Base-by-base conservation (phyloP, 2,329 filamentous ascomycete genomes). In the Clarireedia hainanense region DNA sequence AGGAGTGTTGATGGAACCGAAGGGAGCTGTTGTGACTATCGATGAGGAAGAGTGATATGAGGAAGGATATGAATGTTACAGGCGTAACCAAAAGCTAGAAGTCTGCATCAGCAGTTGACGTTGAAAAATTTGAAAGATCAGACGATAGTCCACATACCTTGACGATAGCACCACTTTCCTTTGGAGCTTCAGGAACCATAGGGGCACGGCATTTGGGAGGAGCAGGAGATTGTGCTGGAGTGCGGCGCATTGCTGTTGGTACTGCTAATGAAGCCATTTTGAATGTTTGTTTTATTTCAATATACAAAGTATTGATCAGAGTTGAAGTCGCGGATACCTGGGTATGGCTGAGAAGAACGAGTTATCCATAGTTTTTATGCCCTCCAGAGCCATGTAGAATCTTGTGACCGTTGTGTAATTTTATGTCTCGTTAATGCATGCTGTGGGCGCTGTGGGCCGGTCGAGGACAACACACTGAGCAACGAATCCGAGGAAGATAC, bases 21-120 rank as follows among this genome's bases (percentile, higher is more conserved):
- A 61, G 46, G 7, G 49, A 56, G 49, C 62, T 48, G 49, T 67
- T 67, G 4, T 57, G 57, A 1, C 54, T 50, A 48, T 67, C 64
- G 57, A 69, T 60, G 2, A 69, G 59, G 20, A 64, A 63, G 52
- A 69, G 67, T 9, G 67, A 68, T 49, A 69, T 52, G 58, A 69
- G 61, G 59, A 69, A 69, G 42, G 67, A 67, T 48, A 69, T 15
- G 57, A 69, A 69, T 17, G 62, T 63, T 37, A 69, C 50, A 1
- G 68, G 67, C 5, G 67, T 56, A 20, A 69, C 65, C n/a, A 69
- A 47, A 7, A 69, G 55, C 67, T 69, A 23, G 47, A 15, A 0
- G 2, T 45, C 26, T 10, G 27, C 9, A 36, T 56, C 47, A 58
- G 49, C 42, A 23, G 15, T 17, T 9, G 1, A 24, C 5, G 36